Percentiles rank a stretch among this genome's conserved stretches.
These are phyloP conservation scores for Neonothopanus nambi DNA, from an alignment of 1,284 basidiomycete species.

Conservation along the genomic window DNA sequence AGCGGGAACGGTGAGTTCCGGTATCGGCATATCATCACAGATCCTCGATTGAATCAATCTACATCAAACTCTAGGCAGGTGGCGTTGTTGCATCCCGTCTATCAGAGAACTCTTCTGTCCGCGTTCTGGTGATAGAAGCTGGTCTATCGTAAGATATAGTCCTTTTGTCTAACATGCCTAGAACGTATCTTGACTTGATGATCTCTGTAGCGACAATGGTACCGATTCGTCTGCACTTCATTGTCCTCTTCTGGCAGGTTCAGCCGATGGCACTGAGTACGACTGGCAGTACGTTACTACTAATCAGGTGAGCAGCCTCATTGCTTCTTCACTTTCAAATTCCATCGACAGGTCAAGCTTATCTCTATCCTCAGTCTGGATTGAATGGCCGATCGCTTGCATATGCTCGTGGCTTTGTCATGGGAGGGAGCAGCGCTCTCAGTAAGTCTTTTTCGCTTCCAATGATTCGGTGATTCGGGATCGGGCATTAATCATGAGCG, in stretches of 20 bases:
- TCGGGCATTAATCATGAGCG: neutral
- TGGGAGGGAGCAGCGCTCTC: conserved; percentile 22
- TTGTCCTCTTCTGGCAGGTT: neutral
- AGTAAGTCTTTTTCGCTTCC: conserved; percentile 4
- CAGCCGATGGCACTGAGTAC: too few relatives aligned
- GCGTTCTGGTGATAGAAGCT: neutral
- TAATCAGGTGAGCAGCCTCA: neutral
- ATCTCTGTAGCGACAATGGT: neutral
- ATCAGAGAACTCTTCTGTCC: conserved; percentile 39
- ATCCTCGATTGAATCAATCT: too few relatives aligned
- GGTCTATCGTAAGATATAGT: too few relatives aligned
- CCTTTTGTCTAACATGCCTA: neutral
- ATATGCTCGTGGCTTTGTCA: conserved; percentile 19
- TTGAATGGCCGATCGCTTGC: conserved; percentile 19
- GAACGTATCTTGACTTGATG: neutral
- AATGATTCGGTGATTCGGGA: too few relatives aligned
- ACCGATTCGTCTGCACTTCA: neutral
- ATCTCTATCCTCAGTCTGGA: conserved; percentile 16
- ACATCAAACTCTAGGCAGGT: conserved; percentile 34
- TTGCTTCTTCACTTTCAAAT: conserved; percentile 15
- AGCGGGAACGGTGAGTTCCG: too few relatives aligned
- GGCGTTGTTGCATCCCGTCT: conserved; percentile 67
- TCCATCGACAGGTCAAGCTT: conserved; percentile 18
- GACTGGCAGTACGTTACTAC: too few relatives aligned
- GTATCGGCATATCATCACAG: too few relatives aligned